Percentiles rank a stretch among this genome's conserved stretches.
phyloP scores from a whole-genome alignment of 768 basidiomycete species.

The Sporobolomyces roseus region DNA sequence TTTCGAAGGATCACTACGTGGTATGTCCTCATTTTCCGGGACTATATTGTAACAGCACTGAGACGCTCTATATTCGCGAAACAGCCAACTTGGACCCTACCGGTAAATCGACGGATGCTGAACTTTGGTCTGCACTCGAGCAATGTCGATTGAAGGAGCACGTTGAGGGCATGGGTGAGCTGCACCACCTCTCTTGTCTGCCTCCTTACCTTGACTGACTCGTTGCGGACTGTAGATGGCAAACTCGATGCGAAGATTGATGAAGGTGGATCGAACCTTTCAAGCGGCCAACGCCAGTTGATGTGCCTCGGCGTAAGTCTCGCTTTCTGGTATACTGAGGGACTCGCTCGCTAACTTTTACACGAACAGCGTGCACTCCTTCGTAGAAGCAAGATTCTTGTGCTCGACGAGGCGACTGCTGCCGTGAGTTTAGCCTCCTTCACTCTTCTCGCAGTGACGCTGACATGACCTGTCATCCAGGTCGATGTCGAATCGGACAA shows the following conservation, averaged over 20 bases:
- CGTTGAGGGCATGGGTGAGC: constrained; percentile 44
- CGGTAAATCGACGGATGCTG: constrained; percentile 65
- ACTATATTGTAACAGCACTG: background rate
- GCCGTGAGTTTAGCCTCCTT: constrained; percentile 3
- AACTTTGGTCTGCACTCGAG: constrained; percentile 81
- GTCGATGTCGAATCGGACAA: constrained; percentile 65
- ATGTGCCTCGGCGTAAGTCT: constrained; percentile 84
- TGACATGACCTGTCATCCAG: background rate
- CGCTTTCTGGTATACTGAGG: constrained; percentile 52
- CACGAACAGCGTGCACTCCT: constrained; percentile 25
- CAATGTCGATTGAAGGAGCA: constrained; percentile 56
- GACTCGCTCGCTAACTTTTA: background rate
- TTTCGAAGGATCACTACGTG: constrained; percentile 37
- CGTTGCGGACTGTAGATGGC: no score
- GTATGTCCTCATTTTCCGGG: constrained; percentile 2
- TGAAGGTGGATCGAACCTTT: constrained; percentile 77
- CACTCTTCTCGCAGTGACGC: background rate
- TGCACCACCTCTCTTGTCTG: constrained; percentile 32
- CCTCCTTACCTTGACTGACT: no score
- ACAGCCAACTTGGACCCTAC: constrained; percentile 82
- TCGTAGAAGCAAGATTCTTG: constrained; percentile 70
- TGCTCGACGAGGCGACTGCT: constrained; percentile 78
- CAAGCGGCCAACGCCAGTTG: constrained; percentile 78
- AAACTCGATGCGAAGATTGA: constrained; percentile 68
- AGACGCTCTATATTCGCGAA: constrained; percentile 62